A percentile compares a stretch with the other conserved stretches of the same genome.
These are phyloP conservation scores for Neopestalotiopsis rosae DNA, from an alignment of 2,329 filamentous ascomycete genomes.

Conservation along the genomic window DNA sequence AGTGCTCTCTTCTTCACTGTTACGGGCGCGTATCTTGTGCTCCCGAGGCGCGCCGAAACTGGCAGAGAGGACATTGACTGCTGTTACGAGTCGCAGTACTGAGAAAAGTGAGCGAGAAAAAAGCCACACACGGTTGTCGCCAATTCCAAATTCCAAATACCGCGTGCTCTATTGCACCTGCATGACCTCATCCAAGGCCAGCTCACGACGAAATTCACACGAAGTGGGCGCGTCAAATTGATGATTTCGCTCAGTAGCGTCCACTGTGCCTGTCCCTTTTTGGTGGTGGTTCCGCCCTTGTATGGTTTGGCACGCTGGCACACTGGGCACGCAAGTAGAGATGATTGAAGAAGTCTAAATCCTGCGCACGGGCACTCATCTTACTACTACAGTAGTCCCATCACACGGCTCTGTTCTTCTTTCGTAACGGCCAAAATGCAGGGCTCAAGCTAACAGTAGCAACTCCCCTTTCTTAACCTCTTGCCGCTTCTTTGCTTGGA, in stretches of 20 bases:
- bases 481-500: neutral
- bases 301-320: neutral
- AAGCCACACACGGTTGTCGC: neutral
- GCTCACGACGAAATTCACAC: neutral
- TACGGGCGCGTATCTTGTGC: neutral
- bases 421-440: neutral
- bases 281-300: neutral
- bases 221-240: constrained; percentile 14
- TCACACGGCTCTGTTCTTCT: neutral
- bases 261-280: neutral
- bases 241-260: neutral
- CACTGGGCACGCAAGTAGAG: neutral
- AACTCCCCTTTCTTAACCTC: neutral
- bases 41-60: neutral
- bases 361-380: constrained; percentile 12
- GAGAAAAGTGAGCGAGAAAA: neutral
- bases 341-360: neutral
- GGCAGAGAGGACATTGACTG: neutral
- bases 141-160: neutral
- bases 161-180: neutral
- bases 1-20: neutral
- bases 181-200: neutral
- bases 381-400: neutral
- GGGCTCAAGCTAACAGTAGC: too few relatives aligned
- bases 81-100: neutral